Conservation (phyloP, 768 basidiomycete species). For the Boletus edulis region DNA sequence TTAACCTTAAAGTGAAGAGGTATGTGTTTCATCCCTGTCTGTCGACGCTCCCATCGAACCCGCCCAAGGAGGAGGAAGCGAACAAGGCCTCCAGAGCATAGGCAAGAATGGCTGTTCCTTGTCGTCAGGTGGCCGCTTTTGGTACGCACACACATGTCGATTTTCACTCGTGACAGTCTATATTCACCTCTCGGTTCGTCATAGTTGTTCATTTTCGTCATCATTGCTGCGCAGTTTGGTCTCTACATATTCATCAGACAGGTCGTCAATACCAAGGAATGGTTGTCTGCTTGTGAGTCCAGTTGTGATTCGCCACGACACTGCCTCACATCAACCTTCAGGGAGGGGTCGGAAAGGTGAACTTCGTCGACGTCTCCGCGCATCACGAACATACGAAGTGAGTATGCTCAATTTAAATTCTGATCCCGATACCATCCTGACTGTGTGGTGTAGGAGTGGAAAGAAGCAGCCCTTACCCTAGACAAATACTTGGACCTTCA, state of each 20-base stretch:
- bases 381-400: constrained; percentile 72
- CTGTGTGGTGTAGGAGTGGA: constrained; percentile 69
- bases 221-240: constrained; percentile 84
- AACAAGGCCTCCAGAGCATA: constrained; percentile 35
- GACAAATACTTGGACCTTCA: constrained; percentile 85
- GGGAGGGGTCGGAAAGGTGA: constrained; percentile 85
- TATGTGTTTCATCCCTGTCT: constrained; percentile 24
- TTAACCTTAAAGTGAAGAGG: constrained; percentile 82
- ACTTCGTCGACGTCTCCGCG: constrained; percentile 72
- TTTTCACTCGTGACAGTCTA: background rate
- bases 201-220: constrained; percentile 79
- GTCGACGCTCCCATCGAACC: background rate
- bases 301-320: background rate
- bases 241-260: constrained; percentile 87
- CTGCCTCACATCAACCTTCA: constrained; percentile 27
- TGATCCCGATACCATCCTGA: background rate
- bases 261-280: constrained; percentile 93
- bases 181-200: constrained; percentile 1
- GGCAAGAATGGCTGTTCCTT: constrained; percentile 73
- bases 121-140: constrained; percentile 86
- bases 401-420: constrained; percentile 4
- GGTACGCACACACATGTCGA: constrained; percentile 39
- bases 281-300: constrained; percentile 76
- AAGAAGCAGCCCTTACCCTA: constrained; percentile 68
- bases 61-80: constrained; percentile 37